Conservation (phyloP, 208 protist genomes). For the Plasmodiophora brassicae region DNA sequence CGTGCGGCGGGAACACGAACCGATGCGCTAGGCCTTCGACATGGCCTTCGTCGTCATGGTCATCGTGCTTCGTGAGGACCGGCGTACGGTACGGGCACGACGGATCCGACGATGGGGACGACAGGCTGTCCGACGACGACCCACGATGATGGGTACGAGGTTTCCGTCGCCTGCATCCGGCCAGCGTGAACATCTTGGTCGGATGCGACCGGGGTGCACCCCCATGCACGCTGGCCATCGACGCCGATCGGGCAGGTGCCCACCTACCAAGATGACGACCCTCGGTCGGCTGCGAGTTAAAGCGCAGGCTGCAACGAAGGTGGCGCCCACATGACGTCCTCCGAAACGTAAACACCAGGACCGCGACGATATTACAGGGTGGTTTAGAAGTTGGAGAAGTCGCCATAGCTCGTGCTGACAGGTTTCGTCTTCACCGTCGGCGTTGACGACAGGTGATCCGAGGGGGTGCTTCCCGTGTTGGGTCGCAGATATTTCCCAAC, state of each 20-base stretch:
- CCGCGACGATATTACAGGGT: no score
- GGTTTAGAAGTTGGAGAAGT: not conserved
- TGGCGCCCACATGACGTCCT: no score
- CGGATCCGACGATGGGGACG: not conserved
- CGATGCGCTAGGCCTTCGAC: conserved; percentile 18
- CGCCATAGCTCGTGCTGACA: not conserved
- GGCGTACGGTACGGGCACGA: not conserved
- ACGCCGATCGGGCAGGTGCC: no score
- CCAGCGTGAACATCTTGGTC: not conserved
- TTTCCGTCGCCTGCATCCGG: not conserved
- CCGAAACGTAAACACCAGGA: no score
- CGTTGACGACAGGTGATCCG: not conserved
- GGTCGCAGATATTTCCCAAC: not conserved
- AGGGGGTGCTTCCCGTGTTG: not conserved
- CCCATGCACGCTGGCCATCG: no score
- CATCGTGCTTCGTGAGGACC: not conserved
- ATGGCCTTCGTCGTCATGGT: not conserved
- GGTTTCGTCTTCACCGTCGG: no score
- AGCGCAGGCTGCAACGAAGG: no score
- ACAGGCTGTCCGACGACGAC: not conserved
- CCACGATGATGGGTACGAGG: not conserved
- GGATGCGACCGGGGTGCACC: no score
- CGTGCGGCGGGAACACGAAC: conserved; percentile 24
- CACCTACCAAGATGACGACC: no score
- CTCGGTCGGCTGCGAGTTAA: no score